Evolutionary conservation across 352 stramenopile species (phyloP).

Genomic region (Pythium folliculosum): DNA sequence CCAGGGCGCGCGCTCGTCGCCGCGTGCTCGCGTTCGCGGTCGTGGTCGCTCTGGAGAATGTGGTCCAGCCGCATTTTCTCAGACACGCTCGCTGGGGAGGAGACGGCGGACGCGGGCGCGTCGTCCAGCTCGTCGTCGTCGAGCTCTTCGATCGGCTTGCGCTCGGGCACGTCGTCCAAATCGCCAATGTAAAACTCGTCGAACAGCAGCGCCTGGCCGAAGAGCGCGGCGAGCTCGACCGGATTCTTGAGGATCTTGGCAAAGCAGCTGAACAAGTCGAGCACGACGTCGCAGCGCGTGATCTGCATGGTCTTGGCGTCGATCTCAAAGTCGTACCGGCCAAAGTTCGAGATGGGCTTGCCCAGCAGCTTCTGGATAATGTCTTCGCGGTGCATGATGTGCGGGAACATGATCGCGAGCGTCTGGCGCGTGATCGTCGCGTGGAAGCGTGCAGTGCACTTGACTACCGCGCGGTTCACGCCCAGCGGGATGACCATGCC

Average conservation of each 20-base stretch:
- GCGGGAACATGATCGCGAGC: conserved; percentile 25
- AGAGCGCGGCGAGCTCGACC: neutral
- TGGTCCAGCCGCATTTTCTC: conserved; percentile 4
- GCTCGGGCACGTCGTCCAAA: neutral
- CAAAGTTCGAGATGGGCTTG: conserved; percentile 3
- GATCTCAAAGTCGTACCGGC: conserved; percentile 9
- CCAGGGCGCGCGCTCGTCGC: neutral
- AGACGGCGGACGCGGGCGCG: too few relatives aligned
- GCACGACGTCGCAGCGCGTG: conserved; percentile 3
- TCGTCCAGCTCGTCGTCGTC: neutral
- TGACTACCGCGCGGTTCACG: conserved; percentile 5
- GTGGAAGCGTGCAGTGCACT: neutral
- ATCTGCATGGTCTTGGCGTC: conserved; percentile 12
- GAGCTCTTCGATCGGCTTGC: neutral
- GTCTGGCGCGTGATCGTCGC: conserved; percentile 11
- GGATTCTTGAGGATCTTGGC: conserved; percentile 6
- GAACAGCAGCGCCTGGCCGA: conserved; percentile 4
- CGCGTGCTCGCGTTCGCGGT: neutral
- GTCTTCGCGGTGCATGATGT: conserved; percentile 8
- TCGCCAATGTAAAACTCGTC: conserved; percentile 20
- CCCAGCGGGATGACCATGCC: neutral
- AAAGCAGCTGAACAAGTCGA: conserved; percentile 14
- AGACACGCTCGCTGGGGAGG: neutral
- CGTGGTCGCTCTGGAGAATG: neutral
- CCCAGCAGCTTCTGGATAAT: conserved; percentile 12